A percentile compares a stretch with the other conserved stretches of the same genome.
Evolutionary conservation across 2,329 filamentous ascomycete genomes (phyloP).

Genomic region (Tothia fuscella): DNA sequence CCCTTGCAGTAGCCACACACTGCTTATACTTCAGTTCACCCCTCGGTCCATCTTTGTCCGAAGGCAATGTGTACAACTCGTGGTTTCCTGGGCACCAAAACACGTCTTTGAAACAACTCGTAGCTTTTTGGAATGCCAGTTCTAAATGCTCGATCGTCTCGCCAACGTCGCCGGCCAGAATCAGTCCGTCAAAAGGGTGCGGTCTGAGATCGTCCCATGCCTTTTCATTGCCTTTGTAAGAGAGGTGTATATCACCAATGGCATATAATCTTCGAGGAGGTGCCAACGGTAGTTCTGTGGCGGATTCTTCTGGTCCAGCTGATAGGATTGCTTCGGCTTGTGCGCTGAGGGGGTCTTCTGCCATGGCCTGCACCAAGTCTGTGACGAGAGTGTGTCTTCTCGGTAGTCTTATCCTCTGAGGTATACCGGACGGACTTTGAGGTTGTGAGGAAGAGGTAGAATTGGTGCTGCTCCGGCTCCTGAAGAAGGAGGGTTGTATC

Average conservation of each 20-base stretch:
- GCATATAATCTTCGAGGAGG: constrained; percentile 25
- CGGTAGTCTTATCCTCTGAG: no score
- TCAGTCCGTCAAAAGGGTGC: constrained; percentile 31
- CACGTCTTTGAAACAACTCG: constrained; percentile 32
- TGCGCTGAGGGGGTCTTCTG: constrained; percentile 6
- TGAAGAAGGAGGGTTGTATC: no score
- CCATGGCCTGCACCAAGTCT: no score
- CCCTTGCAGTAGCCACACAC: constrained; percentile 41
- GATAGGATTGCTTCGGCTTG: constrained; percentile 6
- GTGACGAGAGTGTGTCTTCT: no score
- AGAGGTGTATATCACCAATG: constrained; percentile 35
- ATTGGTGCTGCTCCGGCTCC: no score
- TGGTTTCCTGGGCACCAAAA: constrained; percentile 50
- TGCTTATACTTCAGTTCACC: constrained; percentile 44
- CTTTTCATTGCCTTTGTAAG: constrained; percentile 34
- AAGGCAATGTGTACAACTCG: constrained; percentile 43
- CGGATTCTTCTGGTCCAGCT: neutral
- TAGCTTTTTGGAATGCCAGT: constrained; percentile 27
- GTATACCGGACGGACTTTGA: no score
- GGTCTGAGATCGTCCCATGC: constrained; percentile 30
- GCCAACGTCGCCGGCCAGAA: constrained; percentile 32
- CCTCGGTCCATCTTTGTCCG: constrained; percentile 24
- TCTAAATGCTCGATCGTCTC: constrained; percentile 24
- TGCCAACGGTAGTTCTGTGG: neutral
- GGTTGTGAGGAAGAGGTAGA: no score